Evolutionary conservation across 169 alveolate genomes (phyloP), one percentile per base, ranked within the genome.

Genomic region (Theileria annulata): DNA sequence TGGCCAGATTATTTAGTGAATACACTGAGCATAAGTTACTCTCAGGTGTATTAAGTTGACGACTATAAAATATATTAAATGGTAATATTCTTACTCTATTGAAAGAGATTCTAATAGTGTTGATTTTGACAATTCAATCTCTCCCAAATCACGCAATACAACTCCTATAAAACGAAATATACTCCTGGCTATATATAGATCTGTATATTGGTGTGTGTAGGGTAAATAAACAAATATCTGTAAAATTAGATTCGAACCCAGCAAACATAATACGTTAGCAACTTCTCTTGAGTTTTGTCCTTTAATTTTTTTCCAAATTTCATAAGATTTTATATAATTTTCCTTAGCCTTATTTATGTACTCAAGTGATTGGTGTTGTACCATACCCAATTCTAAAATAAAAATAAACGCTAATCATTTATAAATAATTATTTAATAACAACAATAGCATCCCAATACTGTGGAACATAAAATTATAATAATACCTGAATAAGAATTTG

Each of bases 281-380:
- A 75, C 88, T 37, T 80, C 88, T 49, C 82, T 72, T 33, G 81
- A 69, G 37, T 80, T 69, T 3, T 71, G 69, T 13, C 88, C 88
- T 28, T 68, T 23, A 0, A 80, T 12, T 23, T 59, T 37, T 8
- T 35, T 23, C 84, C 82, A 80, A n/a, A 80, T 80, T 3, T 80
- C 84, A 27, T 58, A 63, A 9, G 88, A 67, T 49, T 72, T 75
- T 21, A 80, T 37, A 75, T 80, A 80, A 68, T 74, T 72, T 23
- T 74, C 84, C 84, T 74, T 80, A 5, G 88, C 83, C 49, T 80
- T 75, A 66, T 80, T 75, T 33, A 80, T 72, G 42, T 66, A 73
- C 31, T 67, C 73, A 28, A 80, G 78, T 49, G 82, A 74, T 28
- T 80, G 88, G 42, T 80, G 88, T 54, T 80, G 84, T 37, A 79